Evolutionary conservation across 345 rosid genomes (phyloP).

Genomic region (Psidium friedrichsthalianum): DNA sequence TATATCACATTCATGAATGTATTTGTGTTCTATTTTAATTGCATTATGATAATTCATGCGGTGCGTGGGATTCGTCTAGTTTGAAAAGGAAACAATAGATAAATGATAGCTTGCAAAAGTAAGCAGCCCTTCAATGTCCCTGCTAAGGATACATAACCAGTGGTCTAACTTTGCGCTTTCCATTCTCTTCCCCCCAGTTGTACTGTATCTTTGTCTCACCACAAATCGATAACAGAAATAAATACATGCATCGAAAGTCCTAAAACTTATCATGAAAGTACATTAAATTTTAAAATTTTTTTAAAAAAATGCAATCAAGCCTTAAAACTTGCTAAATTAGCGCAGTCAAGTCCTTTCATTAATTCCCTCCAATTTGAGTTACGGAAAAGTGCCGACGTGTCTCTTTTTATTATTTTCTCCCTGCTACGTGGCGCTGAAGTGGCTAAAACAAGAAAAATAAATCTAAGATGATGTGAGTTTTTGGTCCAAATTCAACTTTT

Average conservation of each 20-base stretch:
- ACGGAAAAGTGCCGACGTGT: background rate
- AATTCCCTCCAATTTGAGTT: background rate
- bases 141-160: background rate
- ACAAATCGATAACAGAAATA: background rate
- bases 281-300: no score
- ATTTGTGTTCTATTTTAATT: background rate
- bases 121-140: background rate
- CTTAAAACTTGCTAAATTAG: no score
- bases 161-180: background rate
- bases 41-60: background rate
- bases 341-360: no score
- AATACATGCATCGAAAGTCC: no score
- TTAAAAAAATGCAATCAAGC: no score
- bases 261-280: no score
- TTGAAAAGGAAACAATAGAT: background rate
- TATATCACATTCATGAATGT: background rate
- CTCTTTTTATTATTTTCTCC: background rate
- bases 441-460: background rate
- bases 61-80: background rate
- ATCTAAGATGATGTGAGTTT: background rate
- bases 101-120: background rate
- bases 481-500: background rate
- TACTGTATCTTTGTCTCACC: background rate
- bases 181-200: background rate
- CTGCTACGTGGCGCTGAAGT: fast-evolving